Evolutionary conservation across 805 yeast species (phyloP).

Genomic region (Brettanomyces naardenensis): DNA sequence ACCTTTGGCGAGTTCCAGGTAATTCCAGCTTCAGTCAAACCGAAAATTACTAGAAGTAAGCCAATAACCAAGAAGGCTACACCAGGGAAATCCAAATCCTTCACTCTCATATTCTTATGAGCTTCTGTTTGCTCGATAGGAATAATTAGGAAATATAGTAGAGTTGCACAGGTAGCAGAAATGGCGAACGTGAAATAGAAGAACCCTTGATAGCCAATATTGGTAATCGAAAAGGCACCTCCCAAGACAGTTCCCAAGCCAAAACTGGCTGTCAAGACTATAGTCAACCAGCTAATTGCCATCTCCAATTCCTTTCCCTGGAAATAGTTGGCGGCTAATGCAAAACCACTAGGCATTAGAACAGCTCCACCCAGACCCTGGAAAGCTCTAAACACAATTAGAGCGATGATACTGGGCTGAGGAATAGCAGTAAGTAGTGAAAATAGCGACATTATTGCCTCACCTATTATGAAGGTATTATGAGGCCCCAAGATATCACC

Average conservation of each 20-base stretch:
- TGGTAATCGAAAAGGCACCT: conserved; percentile 33
- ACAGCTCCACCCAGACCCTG: conserved; percentile 39
- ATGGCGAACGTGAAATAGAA: conserved; percentile 31
- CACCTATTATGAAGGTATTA: conserved; percentile 20
- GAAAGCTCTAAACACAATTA: conserved; percentile 35
- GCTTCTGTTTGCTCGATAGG: conserved; percentile 23
- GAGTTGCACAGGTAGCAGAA: conserved; percentile 11
- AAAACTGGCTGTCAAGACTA: conserved; percentile 21
- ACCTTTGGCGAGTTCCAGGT: conserved; percentile 33
- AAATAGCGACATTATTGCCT: conserved; percentile 12
- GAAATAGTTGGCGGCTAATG: conserved; percentile 18
- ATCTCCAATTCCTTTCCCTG: conserved; percentile 10
- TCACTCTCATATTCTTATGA: conserved; percentile 12
- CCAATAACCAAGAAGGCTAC: conserved; percentile 27
- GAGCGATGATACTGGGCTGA: conserved; percentile 23
- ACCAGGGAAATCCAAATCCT: conserved; percentile 31
- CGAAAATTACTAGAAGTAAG: conserved; percentile 31
- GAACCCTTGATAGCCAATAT: conserved; percentile 32
- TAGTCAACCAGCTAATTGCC: conserved; percentile 11
- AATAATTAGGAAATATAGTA: conserved; percentile 19
- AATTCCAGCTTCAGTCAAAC: conserved; percentile 38
- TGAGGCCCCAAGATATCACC: conserved; percentile 35
- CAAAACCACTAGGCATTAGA: conserved; percentile 26
- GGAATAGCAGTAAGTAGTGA: conserved; percentile 29
- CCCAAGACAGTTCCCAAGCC: conserved; percentile 36